Conservation (phyloP, 2,329 filamentous ascomycete species). For the Epichloe uncinata region DNA sequence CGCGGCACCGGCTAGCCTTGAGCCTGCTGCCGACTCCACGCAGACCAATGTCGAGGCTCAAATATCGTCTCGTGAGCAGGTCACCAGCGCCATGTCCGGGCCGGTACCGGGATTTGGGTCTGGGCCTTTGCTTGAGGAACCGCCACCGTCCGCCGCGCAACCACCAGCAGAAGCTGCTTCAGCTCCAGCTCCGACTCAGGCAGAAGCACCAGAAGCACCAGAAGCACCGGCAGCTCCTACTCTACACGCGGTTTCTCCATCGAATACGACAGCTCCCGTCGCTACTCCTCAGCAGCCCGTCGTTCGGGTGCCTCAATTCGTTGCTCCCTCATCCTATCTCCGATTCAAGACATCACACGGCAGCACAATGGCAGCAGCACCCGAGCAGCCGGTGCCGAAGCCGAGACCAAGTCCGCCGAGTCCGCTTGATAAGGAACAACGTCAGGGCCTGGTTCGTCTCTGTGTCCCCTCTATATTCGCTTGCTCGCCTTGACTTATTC, state of each 20-base stretch:
- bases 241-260: background rate
- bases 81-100: slow-evolving; percentile 5
- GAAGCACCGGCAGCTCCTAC: background rate
- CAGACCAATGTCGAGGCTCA: slow-evolving; percentile 8
- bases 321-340: slow-evolving; percentile 48
- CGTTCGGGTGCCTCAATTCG: slow-evolving; percentile 37
- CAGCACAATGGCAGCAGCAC: slow-evolving; percentile 20
- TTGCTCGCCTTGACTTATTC: background rate
- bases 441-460: slow-evolving; percentile 53
- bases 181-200: too few relatives aligned
- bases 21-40: slow-evolving; percentile 7
- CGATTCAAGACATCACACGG: slow-evolving; percentile 23
- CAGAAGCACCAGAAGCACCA: background rate
- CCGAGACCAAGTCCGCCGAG: slow-evolving; percentile 27
- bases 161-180: background rate
- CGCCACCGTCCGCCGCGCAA: slow-evolving; percentile 1
- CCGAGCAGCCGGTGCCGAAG: slow-evolving; percentile 7
- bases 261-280: background rate
- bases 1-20: slow-evolving; percentile 5
- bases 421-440: slow-evolving; percentile 61
- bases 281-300: slow-evolving; percentile 7
- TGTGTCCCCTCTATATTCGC: background rate
- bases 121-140: slow-evolving; percentile 3
- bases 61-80: slow-evolving; percentile 9
- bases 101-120: slow-evolving; percentile 1